phyloP scores from a whole-genome alignment of 345 rosid species.

The Brassica cretica region DNA sequence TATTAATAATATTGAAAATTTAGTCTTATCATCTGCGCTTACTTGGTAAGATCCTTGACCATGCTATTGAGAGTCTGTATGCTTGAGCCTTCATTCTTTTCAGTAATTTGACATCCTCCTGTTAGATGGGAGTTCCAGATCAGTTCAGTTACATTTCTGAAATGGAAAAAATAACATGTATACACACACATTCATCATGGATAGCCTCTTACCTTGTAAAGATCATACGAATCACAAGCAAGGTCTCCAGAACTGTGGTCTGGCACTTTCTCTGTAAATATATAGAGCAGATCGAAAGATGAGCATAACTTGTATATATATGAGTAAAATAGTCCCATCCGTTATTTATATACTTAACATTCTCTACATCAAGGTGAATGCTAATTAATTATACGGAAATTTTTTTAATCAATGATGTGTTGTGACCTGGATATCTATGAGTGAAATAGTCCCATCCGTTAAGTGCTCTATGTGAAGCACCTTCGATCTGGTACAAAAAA shows the following conservation, averaged over 20 bases:
- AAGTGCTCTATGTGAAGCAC: constrained; percentile 12
- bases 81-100: constrained; percentile 43
- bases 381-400: background rate
- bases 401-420: background rate
- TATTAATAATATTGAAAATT: background rate
- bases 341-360: background rate
- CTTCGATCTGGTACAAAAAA: background rate
- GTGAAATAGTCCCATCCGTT: constrained; percentile 11
- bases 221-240: constrained; percentile 19
- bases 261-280: constrained; percentile 9
- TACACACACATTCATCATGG: background rate
- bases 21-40: background rate
- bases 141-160: background rate
- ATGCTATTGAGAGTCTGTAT: constrained; percentile 54
- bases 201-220: constrained; percentile 15
- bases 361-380: background rate
- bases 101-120: constrained; percentile 41
- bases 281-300: background rate
- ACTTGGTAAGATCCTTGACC: constrained; percentile 49
- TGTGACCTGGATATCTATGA: constrained; percentile 9
- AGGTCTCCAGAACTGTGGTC: constrained; percentile 20
- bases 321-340: background rate
- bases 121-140: background rate
- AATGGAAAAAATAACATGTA: background rate
- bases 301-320: background rate